Conservation (phyloP, 1,284 basidiomycete species). For the Ustilago vetiveriae region DNA sequence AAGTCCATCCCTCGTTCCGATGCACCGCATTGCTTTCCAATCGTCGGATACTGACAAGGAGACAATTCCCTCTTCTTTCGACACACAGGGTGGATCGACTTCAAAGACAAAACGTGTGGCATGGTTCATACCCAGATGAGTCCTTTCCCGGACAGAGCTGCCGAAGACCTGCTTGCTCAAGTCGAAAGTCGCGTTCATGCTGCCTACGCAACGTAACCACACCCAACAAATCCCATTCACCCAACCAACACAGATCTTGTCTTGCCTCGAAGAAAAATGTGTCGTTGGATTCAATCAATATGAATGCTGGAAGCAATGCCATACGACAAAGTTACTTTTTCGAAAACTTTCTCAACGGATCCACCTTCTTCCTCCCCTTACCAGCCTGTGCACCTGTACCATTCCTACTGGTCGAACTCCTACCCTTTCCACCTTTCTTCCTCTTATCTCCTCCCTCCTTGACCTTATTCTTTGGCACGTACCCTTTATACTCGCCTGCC, state of each 20-base stretch:
- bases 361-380: slow-evolving; percentile 40
- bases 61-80: not conserved
- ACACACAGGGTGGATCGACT: slow-evolving; percentile 15
- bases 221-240: too few species aligned
- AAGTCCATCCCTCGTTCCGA: not conserved
- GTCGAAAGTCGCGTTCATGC: slow-evolving; percentile 21
- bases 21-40: not conserved
- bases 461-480: slow-evolving; percentile 34
- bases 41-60: not conserved
- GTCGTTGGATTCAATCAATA: not conserved
- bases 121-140: slow-evolving; percentile 25
- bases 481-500: slow-evolving; percentile 15
- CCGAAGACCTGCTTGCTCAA: slow-evolving; percentile 16
- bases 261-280: not conserved
- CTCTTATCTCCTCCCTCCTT: slow-evolving; percentile 2
- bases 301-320: not conserved
- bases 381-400: not conserved
- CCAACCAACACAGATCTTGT: too few species aligned
- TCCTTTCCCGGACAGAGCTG: slow-evolving; percentile 19
- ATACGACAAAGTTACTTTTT: slow-evolving; percentile 21
- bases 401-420: slow-evolving; percentile 7
- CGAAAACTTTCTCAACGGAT: slow-evolving; percentile 54
- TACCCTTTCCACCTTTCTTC: slow-evolving; percentile 8
- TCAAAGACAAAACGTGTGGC: slow-evolving; percentile 22
- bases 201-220: slow-evolving; percentile 8